Conservation (phyloP, 495 filamentous ascomycete genomes). For the Neurospora sp. region DNA sequence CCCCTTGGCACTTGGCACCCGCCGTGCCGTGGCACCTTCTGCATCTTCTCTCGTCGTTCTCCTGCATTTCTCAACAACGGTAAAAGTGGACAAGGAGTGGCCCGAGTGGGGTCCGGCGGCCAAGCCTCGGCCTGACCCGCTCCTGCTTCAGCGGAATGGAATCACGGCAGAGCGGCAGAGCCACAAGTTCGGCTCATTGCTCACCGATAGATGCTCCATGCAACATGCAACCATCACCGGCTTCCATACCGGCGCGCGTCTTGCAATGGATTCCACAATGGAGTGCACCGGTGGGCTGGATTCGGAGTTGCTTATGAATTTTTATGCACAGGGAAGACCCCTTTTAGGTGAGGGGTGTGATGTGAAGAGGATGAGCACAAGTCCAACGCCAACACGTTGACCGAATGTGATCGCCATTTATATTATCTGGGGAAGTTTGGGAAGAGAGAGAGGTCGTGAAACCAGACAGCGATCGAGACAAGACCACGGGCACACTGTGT, state of each 20-base stretch:
- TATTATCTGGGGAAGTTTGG: neutral
- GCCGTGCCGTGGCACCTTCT: neutral
- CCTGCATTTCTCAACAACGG: neutral
- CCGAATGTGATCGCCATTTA: neutral
- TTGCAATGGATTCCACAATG: neutral
- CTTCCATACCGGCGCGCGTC: neutral
- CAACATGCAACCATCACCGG: neutral
- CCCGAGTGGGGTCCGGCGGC: neutral
- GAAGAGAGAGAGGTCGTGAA: neutral
- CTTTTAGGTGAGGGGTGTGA: neutral
- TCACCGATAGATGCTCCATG: neutral
- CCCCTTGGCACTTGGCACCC: neutral
- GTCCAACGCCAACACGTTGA: neutral
- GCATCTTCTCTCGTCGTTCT: neutral
- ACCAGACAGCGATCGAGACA: constrained; percentile 1
- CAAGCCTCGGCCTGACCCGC: neutral
- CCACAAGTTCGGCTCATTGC: neutral
- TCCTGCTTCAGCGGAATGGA: neutral
- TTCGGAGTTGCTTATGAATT: neutral
- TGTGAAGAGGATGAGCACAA: neutral
- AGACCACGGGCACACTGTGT: neutral
- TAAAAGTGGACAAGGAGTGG: neutral
- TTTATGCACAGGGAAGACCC: neutral
- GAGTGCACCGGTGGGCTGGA: neutral
- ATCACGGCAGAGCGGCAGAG: neutral